Evolutionary conservation across 1,284 basidiomycete species (phyloP), one percentile per base, ranked within the genome.

Genomic region (Leucoagaricus sp.): DNA sequence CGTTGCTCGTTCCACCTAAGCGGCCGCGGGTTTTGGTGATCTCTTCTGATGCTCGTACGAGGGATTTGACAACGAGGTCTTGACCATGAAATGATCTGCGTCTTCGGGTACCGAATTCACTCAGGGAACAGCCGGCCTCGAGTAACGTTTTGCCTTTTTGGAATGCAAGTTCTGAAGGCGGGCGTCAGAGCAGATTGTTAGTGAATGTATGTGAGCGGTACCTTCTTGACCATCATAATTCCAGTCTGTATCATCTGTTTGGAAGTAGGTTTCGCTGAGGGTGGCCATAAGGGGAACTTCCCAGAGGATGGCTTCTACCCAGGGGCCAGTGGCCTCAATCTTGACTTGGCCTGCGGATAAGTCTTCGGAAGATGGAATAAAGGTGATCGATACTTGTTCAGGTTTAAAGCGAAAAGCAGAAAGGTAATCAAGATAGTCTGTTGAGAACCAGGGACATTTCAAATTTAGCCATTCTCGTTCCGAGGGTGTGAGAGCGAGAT

Each of bases 271-370:
- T 74, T 94, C 86, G 72, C 93, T 92, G 48, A 95, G 76, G 63
- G 88, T 89, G 8, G 93, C 87, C 93, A 98, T 94, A 46, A 98
- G 77, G 1, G 94, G 95, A 0, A 98, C 94, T 73, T 99, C 96
- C 86, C 97, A 99, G 17, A 98, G 75, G 58, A 99, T 98, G 6
- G 92, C 86, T 61, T 98, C 94, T 1, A 76, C 75, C 96, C 96
- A 99, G 3, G 81, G 80, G 0, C 96, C 96, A 28, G 69, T 68
- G 9, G 88, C 85, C 57, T 84, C 81, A 58, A 98, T 87, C 53
- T 89, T 84, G 38, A 98, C 77, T 55, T 81, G 73, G 0, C 96
- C 96, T 54, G 72, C 72, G 33, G 85, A 73, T 19, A 72, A 71
- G 57, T 83, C 76, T 1, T 75, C 69, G 17, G 78, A 73, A 38